Evolutionary conservation across 306 rosid species (phyloP).

Genomic region (Purshia tridentata): DNA sequence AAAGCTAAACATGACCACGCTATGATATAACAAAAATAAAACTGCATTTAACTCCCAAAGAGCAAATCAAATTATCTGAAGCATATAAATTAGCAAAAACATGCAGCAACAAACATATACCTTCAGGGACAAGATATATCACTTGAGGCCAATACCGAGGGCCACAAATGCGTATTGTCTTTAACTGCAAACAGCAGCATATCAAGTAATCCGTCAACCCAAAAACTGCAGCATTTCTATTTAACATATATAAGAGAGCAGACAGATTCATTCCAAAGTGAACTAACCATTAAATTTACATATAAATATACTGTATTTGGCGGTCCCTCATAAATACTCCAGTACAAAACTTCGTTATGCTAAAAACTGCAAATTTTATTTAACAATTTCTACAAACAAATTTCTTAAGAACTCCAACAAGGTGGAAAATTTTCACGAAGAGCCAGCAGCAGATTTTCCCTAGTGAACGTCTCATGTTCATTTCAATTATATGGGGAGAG

Average conservation of each 20-base stretch:
- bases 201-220: constrained; percentile 26
- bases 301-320: not conserved
- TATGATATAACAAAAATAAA: constrained; percentile 20
- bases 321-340: not conserved
- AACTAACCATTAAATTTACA: not conserved
- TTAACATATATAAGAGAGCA: constrained; percentile 8
- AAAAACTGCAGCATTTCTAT: constrained; percentile 19
- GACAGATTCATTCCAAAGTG: constrained; percentile 25
- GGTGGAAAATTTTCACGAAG: not conserved
- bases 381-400: not conserved
- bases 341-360: not conserved
- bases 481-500: not conserved
- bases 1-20: constrained; percentile 14
- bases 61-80: not conserved
- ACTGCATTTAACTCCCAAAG: constrained; percentile 17
- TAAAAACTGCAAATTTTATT: not conserved
- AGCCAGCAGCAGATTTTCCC: not conserved
- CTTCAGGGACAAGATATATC: constrained; percentile 77
- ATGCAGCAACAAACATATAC: constrained; percentile 32
- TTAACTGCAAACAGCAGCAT: constrained; percentile 59
- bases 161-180: constrained; percentile 79
- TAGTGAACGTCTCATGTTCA: not conserved
- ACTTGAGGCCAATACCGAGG: constrained; percentile 97
- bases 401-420: not conserved
- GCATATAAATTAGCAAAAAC: constrained; percentile 6